Percentiles rank a stretch among this genome's conserved stretches.
Evolutionary conservation across 139 green algal species (phyloP).

Genomic region (Micractinium conductrix): DNA sequence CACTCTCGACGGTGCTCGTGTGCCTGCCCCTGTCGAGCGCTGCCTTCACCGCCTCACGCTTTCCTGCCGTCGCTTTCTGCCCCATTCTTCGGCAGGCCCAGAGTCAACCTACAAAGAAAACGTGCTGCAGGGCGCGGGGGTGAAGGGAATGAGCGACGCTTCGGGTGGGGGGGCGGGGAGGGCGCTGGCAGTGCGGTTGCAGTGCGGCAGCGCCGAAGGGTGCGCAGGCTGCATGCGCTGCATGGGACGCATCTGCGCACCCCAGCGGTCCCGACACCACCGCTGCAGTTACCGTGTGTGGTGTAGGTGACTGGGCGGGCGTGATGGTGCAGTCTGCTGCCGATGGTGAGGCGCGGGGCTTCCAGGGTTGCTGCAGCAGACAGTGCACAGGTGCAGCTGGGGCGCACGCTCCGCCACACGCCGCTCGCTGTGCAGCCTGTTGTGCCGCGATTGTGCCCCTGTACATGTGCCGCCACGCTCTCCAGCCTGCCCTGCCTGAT

Average conservation of each 20-base stretch:
- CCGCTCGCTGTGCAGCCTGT: too few relatives aligned
- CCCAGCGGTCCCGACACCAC: background rate
- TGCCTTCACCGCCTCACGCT: background rate
- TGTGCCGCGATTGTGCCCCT: too few relatives aligned
- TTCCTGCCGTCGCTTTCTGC: background rate
- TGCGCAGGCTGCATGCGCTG: too few relatives aligned
- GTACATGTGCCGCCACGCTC: too few relatives aligned
- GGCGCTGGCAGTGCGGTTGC: too few relatives aligned
- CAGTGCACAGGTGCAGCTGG: too few relatives aligned
- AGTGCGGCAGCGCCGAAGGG: too few relatives aligned
- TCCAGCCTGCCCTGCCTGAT: too few relatives aligned
- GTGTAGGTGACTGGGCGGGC: conserved; percentile 16
- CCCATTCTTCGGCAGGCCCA: background rate
- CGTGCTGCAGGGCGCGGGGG: background rate
- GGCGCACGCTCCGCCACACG: too few relatives aligned
- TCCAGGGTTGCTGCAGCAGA: too few relatives aligned
- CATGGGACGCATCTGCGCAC: too few relatives aligned
- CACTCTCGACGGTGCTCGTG: background rate
- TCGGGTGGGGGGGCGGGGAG: background rate
- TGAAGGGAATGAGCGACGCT: background rate
- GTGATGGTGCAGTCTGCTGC: conserved; percentile 25
- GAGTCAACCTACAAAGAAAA: background rate
- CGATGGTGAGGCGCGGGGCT: too few relatives aligned
- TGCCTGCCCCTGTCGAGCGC: background rate
- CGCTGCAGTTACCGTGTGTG: background rate